These are phyloP conservation scores for Podosphaera fusca DNA, from an alignment of 2,329 filamentous ascomycete genomes.

Conservation along the genomic window DNA sequence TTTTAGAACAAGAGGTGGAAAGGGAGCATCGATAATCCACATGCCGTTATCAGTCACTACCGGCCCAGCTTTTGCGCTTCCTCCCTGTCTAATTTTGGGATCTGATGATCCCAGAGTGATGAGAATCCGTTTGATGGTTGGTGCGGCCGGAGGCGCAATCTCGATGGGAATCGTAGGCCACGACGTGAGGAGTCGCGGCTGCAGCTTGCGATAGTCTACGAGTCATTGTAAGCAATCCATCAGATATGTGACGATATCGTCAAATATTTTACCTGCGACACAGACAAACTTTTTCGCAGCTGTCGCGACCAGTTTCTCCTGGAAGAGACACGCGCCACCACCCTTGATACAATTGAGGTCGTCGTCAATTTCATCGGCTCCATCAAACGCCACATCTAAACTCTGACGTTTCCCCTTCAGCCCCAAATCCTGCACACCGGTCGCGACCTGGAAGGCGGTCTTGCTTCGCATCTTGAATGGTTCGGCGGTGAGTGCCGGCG, in stretches of 20 bases:
- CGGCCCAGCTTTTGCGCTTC: conserved; percentile 58
- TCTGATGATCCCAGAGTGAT: conserved; percentile 46
- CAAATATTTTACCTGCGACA: conserved; percentile 41
- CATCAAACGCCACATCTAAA: conserved; percentile 85
- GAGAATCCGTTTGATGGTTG: conserved; percentile 52
- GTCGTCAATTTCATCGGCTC: conserved; percentile 87
- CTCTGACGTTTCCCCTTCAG: conserved; percentile 20
- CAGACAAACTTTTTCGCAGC: conserved; percentile 69
- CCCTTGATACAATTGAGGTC: conserved; percentile 95
- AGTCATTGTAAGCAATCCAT: conserved; percentile 1
- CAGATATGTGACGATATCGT: neutral
- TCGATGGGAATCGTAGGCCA: conserved; percentile 88
- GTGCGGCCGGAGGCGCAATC: conserved; percentile 65
- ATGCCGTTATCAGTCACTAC: conserved; percentile 70
- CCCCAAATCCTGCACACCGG: conserved; percentile 15
- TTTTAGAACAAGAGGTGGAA: conserved; percentile 45
- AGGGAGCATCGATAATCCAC: conserved; percentile 83
- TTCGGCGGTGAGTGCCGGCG: conserved; percentile 10
- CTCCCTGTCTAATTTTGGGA: conserved; percentile 48
- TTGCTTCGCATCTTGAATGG: conserved; percentile 10
- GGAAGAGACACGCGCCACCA: conserved; percentile 88
- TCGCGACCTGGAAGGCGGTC: conserved; percentile 51
- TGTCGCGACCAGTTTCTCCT: conserved; percentile 86
- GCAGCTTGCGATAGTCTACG: conserved; percentile 77
- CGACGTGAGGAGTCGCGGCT: conserved; percentile 43